phyloP scores from a whole-genome alignment of 441 rosid species.

The Pelargonium citronellum region DNA sequence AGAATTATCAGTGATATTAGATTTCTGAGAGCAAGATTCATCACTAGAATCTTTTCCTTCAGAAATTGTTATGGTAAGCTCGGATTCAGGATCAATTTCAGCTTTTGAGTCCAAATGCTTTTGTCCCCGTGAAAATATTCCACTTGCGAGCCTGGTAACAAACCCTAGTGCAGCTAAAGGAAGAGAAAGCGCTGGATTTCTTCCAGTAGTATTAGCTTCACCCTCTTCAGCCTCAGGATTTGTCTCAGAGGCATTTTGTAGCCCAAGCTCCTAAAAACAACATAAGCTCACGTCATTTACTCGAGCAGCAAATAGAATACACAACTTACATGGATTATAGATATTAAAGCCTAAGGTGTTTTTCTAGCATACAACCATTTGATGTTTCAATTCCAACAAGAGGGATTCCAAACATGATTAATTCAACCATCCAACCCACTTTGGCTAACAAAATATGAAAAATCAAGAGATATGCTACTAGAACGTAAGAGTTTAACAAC shows the following conservation, averaged over 20 bases:
- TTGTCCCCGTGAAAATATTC: conserved; percentile 69
- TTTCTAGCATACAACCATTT: conserved; percentile 6
- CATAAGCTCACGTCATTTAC: conserved; percentile 23
- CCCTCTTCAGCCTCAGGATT: conserved; percentile 42
- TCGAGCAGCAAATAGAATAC: conserved; percentile 14
- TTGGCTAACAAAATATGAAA: neutral
- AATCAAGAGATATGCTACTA: neutral
- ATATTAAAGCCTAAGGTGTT: neutral
- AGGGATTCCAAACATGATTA: neutral
- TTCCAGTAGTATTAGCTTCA: conserved; percentile 47
- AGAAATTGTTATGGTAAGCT: conserved; percentile 24
- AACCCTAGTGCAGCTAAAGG: conserved; percentile 88
- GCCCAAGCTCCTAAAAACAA: conserved; percentile 46
- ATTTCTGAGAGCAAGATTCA: conserved; percentile 41
- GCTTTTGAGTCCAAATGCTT: conserved; percentile 43
- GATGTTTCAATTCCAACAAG: neutral
- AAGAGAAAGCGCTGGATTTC: conserved; percentile 66
- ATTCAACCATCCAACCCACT: neutral
- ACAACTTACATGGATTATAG: neutral
- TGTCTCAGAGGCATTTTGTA: conserved; percentile 28
- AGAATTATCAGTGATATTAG: conserved; percentile 30
- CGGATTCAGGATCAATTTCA: conserved; percentile 39
- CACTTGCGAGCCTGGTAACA: conserved; percentile 73
- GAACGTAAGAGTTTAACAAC: neutral
- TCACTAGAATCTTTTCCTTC: conserved; percentile 37